A percentile compares a stretch with the other conserved stretches of the same genome.
Conservation (phyloP, 805 yeast species). For the Kockiozyma suomiensis region DNA sequence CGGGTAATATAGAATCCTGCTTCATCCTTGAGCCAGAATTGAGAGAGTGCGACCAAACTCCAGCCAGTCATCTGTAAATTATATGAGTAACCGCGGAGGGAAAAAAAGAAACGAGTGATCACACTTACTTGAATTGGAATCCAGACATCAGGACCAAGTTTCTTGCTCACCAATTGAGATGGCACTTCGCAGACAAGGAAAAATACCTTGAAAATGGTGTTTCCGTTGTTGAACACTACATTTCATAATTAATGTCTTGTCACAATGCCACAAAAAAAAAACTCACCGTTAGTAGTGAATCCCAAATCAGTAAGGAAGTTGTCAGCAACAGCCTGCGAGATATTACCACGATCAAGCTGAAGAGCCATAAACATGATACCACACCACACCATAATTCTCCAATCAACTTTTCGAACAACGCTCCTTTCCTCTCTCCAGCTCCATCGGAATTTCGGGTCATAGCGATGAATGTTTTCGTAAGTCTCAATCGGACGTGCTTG, state of each 20-base stretch:
- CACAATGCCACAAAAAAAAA: background rate
- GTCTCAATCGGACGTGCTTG: constrained; percentile 18
- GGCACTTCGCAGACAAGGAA: constrained; percentile 65
- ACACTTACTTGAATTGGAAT: constrained; percentile 53
- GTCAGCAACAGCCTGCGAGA: constrained; percentile 58
- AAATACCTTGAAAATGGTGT: constrained; percentile 54
- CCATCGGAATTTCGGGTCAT: constrained; percentile 66
- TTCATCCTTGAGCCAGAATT: constrained; percentile 48
- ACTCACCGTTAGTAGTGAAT: constrained; percentile 51
- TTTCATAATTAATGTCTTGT: background rate
- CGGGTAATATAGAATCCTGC: constrained; percentile 53
- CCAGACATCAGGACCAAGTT: constrained; percentile 63
- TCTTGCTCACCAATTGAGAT: constrained; percentile 65
- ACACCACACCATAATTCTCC: constrained; percentile 56
- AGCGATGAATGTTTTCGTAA: constrained; percentile 43
- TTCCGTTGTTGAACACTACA: constrained; percentile 30
- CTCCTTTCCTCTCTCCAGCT: constrained; percentile 53
- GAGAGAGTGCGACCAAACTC: constrained; percentile 58
- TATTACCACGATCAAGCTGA: constrained; percentile 59
- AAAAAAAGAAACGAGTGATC: background rate
- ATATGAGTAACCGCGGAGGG: too few relatives aligned
- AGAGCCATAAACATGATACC: constrained; percentile 59
- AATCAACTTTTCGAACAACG: constrained; percentile 55
- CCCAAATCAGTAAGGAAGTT: constrained; percentile 54
- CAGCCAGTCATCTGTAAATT: constrained; percentile 49